These are phyloP conservation scores for Cyberlindnera lachancei DNA, from an alignment of 805 yeast species.

Conservation along the genomic window DNA sequence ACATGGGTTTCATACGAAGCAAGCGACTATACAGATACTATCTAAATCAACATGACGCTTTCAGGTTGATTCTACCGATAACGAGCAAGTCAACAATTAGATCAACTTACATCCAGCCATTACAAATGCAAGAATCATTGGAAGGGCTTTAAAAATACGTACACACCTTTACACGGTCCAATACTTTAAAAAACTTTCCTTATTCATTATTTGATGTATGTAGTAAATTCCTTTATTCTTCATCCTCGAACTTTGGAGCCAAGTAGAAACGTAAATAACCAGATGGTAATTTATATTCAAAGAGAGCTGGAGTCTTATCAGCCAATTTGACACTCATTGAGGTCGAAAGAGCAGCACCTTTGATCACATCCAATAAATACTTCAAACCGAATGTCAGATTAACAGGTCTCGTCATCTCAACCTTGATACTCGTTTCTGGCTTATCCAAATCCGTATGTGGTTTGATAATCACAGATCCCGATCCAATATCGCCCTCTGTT, in stretches of 20 bases:
- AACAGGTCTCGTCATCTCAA: constrained; percentile 81
- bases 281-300: constrained; percentile 84
- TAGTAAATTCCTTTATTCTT: too few species aligned
- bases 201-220: too few species aligned
- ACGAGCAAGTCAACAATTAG: constrained; percentile 50
- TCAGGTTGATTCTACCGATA: constrained; percentile 74
- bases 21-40: constrained; percentile 83
- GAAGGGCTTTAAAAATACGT: too few species aligned
- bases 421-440: constrained; percentile 65
- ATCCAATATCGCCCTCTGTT: constrained; percentile 88
- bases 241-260: constrained; percentile 97
- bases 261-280: constrained; percentile 93
- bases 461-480: constrained; percentile 79
- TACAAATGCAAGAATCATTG: too few species aligned
- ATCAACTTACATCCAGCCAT: constrained; percentile 40
- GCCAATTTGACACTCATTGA: constrained; percentile 81
- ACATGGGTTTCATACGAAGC: constrained; percentile 65
- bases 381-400: constrained; percentile 86
- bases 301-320: constrained; percentile 87
- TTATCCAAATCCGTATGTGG: constrained; percentile 77
- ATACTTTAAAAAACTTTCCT: too few species aligned
- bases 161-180: too few species aligned
- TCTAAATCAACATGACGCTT: constrained; percentile 90
- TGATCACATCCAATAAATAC: constrained; percentile 84
- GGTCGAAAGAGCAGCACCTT: constrained; percentile 73